A percentile compares a stretch with the other conserved stretches of the same genome.
phyloP scores from a whole-genome alignment of 139 green algal species.

The Picochlorum sp. region DNA sequence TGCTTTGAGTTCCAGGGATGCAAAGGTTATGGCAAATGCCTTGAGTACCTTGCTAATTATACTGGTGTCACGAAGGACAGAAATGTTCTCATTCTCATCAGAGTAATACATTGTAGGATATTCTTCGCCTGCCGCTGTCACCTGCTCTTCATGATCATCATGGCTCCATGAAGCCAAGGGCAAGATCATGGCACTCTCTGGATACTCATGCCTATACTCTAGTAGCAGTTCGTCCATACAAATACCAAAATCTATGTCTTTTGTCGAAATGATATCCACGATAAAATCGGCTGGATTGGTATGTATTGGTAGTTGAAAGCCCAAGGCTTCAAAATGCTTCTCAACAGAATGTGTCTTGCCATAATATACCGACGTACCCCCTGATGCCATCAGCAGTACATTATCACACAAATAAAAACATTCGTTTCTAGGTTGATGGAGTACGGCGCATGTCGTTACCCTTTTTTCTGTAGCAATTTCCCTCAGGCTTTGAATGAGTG shows the following conservation, averaged over 20 bases:
- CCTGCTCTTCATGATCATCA: background rate
- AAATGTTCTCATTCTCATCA: too few species aligned
- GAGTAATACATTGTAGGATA: too few species aligned
- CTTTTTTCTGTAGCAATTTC: conserved; percentile 24
- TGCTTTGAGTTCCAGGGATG: too few species aligned
- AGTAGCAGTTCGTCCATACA: too few species aligned
- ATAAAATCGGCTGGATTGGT: conserved; percentile 62
- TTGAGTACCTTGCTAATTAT: too few species aligned
- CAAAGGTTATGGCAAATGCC: too few species aligned
- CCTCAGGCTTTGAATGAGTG: conserved; percentile 43
- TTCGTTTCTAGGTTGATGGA: conserved; percentile 58
- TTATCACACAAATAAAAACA: conserved; percentile 65
- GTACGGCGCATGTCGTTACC: conserved; percentile 54
- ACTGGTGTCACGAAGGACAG: too few species aligned
- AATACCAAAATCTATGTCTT: background rate
- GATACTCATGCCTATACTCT: too few species aligned
- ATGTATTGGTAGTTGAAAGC: conserved; percentile 31
- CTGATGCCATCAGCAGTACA: conserved; percentile 61
- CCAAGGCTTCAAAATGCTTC: conserved; percentile 41
- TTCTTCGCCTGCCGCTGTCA: background rate
- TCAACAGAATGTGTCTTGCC: conserved; percentile 23
- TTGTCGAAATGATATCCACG: conserved; percentile 60
- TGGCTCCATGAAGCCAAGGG: too few species aligned
- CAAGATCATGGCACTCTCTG: too few species aligned
- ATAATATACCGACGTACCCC: conserved; percentile 54